Base-by-base conservation (phyloP, 371 early-diverging fungal genomes). In the Rhizopus stolonifer region DNA sequence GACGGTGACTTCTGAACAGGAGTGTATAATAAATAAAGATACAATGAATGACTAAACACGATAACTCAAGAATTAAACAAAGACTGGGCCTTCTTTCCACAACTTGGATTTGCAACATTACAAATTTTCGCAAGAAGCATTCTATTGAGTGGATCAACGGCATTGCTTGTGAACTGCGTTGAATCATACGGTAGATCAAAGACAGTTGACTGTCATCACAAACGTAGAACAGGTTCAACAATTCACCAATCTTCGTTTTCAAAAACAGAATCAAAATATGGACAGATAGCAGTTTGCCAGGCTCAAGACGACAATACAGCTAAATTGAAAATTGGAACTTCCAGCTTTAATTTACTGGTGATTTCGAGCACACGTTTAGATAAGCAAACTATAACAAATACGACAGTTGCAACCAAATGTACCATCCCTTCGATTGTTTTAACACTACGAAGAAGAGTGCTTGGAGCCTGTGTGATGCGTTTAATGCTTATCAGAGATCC, bases 31-130 rank as follows among this genome's bases (percentile, higher is more conserved):
- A n/a, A n/a, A n/a, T n/a, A n/a, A n/a, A n/a, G n/a, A n/a, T n/a
- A n/a, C n/a, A n/a, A n/a, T n/a, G n/a, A n/a, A n/a, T n/a, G n/a
- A n/a, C n/a, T n/a, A n/a, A n/a, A n/a, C n/a, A n/a, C n/a, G n/a
- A n/a, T n/a, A n/a, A 29, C 29, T 29, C 29, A 29, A 29, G 29
- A 29, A 29, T 6, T 29, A 29, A 56, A 22, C 21, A 49, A 49
- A 14, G 49, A 56, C 21, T 29, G 56, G 49, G 49, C 45, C 17
- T 45, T 49, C 29, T 56, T 49, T 45, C 45, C 56, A 4, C 48
- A 55, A 42, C 56, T 31, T 14, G 36, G 50, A 45, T 49, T 25
- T 14, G 54, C 46, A 24, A 46, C 43, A 32, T 54, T 26, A 25
- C 50, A 49, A 22, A 23, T 49, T 49, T 39, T 54, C 22, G 34